A percentile compares a stretch with the other conserved stretches of the same genome.
Conservation (phyloP, 345 rosid species). For the Ceriops tagal region DNA sequence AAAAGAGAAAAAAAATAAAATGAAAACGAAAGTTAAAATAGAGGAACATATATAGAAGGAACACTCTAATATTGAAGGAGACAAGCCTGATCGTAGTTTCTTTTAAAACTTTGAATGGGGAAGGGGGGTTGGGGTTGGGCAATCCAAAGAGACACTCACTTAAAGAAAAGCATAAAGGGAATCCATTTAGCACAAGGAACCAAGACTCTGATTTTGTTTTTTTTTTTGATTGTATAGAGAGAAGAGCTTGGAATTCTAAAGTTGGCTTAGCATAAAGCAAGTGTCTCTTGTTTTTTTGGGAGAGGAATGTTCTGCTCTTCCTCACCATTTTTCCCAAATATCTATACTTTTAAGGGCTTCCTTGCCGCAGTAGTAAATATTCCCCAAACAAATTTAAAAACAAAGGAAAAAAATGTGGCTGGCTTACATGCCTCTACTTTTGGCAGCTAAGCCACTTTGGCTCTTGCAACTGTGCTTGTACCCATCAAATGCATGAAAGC, state of each 20-base stretch:
- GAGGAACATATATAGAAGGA: conserved; percentile 1
- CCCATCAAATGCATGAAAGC: too few species aligned
- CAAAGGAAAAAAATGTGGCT: conserved; percentile 9
- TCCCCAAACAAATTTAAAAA: conserved; percentile 3
- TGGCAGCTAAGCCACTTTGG: conserved; percentile 6
- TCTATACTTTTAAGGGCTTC: conserved; percentile 43
- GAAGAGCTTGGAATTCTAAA: conserved; percentile 44
- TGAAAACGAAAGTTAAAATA: neutral
- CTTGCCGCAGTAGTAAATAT: conserved; percentile 14
- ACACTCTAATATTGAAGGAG: conserved; percentile 12
- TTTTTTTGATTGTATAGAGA: conserved; percentile 19
- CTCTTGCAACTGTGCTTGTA: too few species aligned
- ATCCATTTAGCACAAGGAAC: conserved; percentile 38
- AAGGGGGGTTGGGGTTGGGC: conserved; percentile 18
- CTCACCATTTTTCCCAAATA: conserved; percentile 21
- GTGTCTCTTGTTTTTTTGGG: conserved; percentile 9
- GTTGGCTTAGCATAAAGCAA: conserved; percentile 31
- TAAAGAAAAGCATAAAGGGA: conserved; percentile 34
- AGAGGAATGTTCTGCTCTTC: conserved; percentile 16
- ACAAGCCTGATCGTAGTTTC: conserved; percentile 10
- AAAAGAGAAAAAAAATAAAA: conserved; percentile 16
- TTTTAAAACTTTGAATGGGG: conserved; percentile 23
- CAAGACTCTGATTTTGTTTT: conserved; percentile 16
- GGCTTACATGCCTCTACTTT: conserved; percentile 29
- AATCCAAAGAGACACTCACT: conserved; percentile 13